Conservation (phyloP, 208 protist species). For the Leishmania aethiopica region DNA sequence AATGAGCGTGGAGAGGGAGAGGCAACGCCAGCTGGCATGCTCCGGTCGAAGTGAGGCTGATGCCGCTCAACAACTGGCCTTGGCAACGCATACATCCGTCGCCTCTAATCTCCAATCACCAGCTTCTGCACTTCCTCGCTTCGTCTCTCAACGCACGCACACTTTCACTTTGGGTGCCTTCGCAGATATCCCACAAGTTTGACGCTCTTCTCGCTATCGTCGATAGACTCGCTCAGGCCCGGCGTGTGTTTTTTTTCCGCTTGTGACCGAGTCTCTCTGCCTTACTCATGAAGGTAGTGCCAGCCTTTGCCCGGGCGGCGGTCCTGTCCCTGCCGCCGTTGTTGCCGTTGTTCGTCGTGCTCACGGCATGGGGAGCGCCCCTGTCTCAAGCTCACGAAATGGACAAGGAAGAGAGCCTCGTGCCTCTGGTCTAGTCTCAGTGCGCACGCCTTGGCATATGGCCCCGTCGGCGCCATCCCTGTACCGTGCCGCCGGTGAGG, state of each 20-base stretch:
- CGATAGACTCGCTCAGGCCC: not conserved
- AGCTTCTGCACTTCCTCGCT: not conserved
- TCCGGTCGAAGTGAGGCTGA: not conserved
- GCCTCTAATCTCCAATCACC: not conserved
- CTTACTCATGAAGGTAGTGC: not conserved
- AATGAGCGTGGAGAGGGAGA: not conserved
- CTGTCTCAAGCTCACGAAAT: not conserved
- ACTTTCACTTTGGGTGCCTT: not conserved
- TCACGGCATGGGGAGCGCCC: not conserved
- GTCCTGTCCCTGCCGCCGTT: not conserved
- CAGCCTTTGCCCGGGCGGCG: not conserved
- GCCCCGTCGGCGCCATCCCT: conserved; percentile 29
- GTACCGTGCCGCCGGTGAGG: conserved; percentile 21
- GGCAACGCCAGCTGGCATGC: not conserved
- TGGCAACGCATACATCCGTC: not conserved
- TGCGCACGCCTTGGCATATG: not conserved
- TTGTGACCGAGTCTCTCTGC: not conserved
- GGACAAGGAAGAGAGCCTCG: not conserved
- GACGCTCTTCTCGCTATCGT: not conserved
- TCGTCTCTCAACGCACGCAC: not conserved
- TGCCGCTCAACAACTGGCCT: not conserved
- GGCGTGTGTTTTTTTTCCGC: not conserved
- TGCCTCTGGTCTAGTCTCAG: not conserved
- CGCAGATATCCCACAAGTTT: not conserved
- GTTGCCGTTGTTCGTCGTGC: conserved; percentile 1